A percentile compares a stretch with the other conserved stretches of the same genome.
Evolutionary conservation across 2,329 filamentous ascomycete genomes (phyloP).

Genomic region (Tolypocladium tropicale): DNA sequence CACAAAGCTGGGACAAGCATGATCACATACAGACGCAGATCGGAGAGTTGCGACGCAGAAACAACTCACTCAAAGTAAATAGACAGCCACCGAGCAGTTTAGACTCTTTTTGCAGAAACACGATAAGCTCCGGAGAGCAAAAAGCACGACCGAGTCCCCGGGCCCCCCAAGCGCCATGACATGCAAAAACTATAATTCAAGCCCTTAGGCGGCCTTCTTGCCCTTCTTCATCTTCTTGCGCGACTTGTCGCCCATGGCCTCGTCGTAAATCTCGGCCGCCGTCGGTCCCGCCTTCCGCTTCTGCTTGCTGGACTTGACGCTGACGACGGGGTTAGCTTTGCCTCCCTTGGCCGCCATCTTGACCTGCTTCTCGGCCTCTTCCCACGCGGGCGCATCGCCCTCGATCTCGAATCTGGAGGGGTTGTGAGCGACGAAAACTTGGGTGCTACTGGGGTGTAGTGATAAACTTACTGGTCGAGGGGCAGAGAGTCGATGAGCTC

Average conservation of each 20-base stretch:
- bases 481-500: conserved; percentile 86
- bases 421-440: not conserved
- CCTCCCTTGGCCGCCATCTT: conserved; percentile 43
- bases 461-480: conserved; percentile 55
- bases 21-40: not conserved
- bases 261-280: conserved; percentile 52
- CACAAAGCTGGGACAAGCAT: not conserved
- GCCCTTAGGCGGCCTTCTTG: conserved; percentile 19
- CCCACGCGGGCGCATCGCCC: conserved; percentile 50
- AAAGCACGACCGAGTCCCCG: no score
- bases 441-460: not conserved
- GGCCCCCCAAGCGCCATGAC: not conserved
- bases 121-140: not conserved
- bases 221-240: conserved; percentile 45
- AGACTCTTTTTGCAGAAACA: not conserved
- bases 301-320: conserved; percentile 65
- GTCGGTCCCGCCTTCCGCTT: conserved; percentile 63
- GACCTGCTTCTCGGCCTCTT: conserved; percentile 68
- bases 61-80: not conserved
- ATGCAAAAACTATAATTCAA: not conserved
- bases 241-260: conserved; percentile 45
- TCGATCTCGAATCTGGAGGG: conserved; percentile 52
- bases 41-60: not conserved
- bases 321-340: conserved; percentile 56
- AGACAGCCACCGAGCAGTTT: not conserved